Evolutionary conservation across 2,329 filamentous ascomycete species (phyloP).

Genomic region (Alternaria sp.): DNA sequence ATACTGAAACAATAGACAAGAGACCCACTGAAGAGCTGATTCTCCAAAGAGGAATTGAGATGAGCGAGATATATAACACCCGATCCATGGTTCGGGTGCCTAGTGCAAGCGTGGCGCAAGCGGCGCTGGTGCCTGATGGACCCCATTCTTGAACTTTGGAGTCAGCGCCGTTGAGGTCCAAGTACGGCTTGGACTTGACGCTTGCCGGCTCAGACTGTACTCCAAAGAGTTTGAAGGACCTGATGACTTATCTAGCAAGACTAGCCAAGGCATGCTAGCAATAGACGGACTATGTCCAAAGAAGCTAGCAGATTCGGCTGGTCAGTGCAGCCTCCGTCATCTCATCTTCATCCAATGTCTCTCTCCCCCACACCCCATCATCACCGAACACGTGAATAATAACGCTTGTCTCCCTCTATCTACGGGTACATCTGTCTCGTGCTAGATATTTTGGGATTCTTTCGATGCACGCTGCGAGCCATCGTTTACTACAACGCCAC

Average conservation of each 20-base stretch:
- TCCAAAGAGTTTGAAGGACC: accelerated
- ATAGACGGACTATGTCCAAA: neutral
- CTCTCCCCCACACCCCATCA: neutral
- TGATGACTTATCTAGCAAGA: no score
- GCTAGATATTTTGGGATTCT: neutral
- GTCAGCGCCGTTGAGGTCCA: accelerated
- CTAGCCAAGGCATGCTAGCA: neutral
- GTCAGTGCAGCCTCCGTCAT: neutral
- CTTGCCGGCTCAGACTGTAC: no score
- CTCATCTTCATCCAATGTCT: neutral
- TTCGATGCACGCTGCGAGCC: neutral
- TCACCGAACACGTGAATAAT: neutral
- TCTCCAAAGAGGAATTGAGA: no score
- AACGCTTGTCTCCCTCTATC: neutral
- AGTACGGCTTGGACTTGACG: no score
- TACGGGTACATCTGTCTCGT: neutral
- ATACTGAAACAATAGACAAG: no score
- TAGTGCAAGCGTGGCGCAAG: no score
- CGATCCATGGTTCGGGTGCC: no score
- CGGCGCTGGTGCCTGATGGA: no score
- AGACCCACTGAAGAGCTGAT: no score
- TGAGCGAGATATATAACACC: no score
- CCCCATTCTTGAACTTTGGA: no score
- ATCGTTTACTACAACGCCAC: neutral
- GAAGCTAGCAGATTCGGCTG: neutral